Evolutionary conservation across 768 basidiomycete genomes (phyloP), one percentile per base, ranked within the genome.

Genomic region (Boletus patriciae): DNA sequence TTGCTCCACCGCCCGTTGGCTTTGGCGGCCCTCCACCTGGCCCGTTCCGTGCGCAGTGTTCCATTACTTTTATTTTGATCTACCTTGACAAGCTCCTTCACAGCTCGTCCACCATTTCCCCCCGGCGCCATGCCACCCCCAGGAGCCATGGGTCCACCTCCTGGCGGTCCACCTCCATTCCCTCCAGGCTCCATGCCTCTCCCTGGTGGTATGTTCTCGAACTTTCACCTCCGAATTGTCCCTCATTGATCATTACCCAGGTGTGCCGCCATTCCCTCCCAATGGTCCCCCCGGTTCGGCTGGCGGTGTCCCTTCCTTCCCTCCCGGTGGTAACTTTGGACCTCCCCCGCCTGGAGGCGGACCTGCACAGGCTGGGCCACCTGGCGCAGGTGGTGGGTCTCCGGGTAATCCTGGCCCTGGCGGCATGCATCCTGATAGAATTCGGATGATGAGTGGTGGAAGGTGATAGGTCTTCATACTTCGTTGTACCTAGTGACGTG

Each of bases 391-490:
- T 27, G 63, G 60, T 40, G 68, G 58, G 3, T 3, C 53, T 46
- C 73, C 79, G 5, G 69, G 69, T 21, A 70, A 61, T 62, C 70
- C 69, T 19, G 80, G 80, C 19, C 85, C 87, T 42, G 83, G 78
- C n/a, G 80, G 79, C n/a, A 92, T 93, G 61, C 91, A 93, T 69
- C 91, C 91, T 11, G 91, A 93, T 72, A 81, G 91, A 56, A 64
- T 90, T 71, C 80, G 89, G 56, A 92, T 93, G 90, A 84, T 93
- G 86, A 80, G 71, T 34, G 44, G 57, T 49, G 63, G 72, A 41
- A 60, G 68, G 44, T 66, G 50, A 64, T 33, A 36, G 2, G n/a
- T 46, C 37, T 45, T 40, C n/a, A 34, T 43, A 27, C 33, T 42
- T 9, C 7, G 3, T 40, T 38, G 38, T 37, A 34, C 29, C 34